These are phyloP conservation scores for Antitrichia curtipendula DNA, from an alignment of 225 moss, liverwort and hornwort species.

Conservation along the genomic window DNA sequence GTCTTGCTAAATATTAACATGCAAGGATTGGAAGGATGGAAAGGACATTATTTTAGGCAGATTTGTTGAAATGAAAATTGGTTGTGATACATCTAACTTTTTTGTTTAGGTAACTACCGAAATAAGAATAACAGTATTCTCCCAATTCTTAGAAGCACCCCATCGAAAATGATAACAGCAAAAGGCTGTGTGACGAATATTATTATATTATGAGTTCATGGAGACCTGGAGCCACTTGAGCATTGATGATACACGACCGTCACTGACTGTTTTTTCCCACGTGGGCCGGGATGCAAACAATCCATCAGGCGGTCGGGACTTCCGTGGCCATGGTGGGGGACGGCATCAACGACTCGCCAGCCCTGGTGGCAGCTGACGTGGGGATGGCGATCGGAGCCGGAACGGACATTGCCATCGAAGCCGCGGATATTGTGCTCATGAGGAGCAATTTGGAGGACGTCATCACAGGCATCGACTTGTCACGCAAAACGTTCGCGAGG, in stretches of 20 bases:
- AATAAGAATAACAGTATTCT: neutral
- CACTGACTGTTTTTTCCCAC: neutral
- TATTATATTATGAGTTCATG: neutral
- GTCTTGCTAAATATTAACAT: neutral
- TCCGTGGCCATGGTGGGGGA: constrained; percentile 96
- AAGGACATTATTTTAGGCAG: no score
- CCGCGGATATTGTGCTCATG: constrained; percentile 96
- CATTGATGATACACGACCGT: neutral
- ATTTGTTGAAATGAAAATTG: neutral
- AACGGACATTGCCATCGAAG: constrained; percentile 93
- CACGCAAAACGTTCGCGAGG: constrained; percentile 59
- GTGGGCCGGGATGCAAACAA: neutral
- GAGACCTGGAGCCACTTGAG: neutral
- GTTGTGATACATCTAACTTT: neutral
- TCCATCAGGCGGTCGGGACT: constrained; percentile 17
- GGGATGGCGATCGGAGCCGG: constrained; percentile 99
- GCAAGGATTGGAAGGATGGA: neutral
- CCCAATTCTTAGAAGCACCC: neutral
- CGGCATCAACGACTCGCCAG: constrained; percentile 96
- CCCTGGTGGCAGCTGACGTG: constrained; percentile 87
- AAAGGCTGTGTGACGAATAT: neutral
- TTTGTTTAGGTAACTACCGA: neutral
- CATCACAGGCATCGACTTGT: constrained; percentile 79
- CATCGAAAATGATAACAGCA: neutral
- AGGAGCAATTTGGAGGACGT: constrained; percentile 91